Conservation (phyloP, 768 basidiomycete species). For the Suillus discolor region DNA sequence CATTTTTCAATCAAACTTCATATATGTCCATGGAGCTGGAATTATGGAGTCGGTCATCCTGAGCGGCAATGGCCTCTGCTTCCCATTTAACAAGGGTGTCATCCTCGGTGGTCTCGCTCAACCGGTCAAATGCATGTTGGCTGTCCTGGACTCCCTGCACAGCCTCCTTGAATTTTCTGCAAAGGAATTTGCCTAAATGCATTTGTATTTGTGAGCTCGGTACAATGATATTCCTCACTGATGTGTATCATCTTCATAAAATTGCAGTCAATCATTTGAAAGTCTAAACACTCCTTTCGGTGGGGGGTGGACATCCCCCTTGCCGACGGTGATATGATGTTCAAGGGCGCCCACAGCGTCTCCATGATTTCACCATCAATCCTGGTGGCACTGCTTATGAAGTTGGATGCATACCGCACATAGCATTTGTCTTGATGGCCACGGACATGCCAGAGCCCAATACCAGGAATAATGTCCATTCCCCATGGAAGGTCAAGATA, state of each 20-base stretch:
- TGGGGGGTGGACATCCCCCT: no score
- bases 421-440: conserved; percentile 8
- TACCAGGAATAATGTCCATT: background rate
- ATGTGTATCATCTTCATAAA: conserved; percentile 22
- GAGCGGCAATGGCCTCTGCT: background rate
- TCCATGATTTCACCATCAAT: conserved; percentile 22
- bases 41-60: background rate
- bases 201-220: background rate
- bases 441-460: background rate
- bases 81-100: background rate
- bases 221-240: background rate
- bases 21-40: conserved; percentile 2
- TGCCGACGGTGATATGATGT: no score
- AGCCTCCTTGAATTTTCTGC: conserved; percentile 1
- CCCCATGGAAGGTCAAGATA: background rate
- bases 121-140: background rate
- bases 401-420: background rate
- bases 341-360: conserved; percentile 2
- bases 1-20: conserved; percentile 8
- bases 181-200: background rate
- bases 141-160: background rate
- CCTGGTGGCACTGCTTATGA: background rate
- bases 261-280: no score
- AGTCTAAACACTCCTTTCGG: no score
- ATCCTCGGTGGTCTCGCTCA: background rate